A percentile compares a stretch with the other conserved stretches of the same genome.
Conservation (phyloP, 208 protist species). For the Wallacemonas collosoma region DNA sequence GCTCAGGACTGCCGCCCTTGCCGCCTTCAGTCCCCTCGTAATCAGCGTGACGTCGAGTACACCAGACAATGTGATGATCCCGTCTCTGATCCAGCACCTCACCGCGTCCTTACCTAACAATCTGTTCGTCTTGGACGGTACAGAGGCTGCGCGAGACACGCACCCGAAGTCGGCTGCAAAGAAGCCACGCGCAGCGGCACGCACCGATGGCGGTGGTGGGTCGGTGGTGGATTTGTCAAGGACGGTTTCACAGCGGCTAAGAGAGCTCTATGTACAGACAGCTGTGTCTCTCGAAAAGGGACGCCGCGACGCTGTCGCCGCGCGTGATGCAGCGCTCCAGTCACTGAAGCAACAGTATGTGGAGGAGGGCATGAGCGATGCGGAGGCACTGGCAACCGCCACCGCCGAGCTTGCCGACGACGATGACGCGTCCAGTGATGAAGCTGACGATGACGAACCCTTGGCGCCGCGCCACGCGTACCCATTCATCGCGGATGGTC, state of each 20-base stretch:
- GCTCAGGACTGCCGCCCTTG: slow-evolving; percentile 25
- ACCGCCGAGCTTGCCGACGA: slow-evolving; percentile 38
- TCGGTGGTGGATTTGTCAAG: slow-evolving; percentile 17
- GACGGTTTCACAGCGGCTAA: slow-evolving; percentile 16
- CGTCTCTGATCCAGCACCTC: slow-evolving; percentile 32
- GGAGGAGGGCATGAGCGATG: slow-evolving; percentile 70
- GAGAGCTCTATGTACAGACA: slow-evolving; percentile 55
- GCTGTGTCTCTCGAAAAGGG: slow-evolving; percentile 43
- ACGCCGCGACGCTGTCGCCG: slow-evolving; percentile 30
- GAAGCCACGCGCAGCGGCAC: slow-evolving; percentile 5
- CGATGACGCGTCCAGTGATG: slow-evolving; percentile 33
- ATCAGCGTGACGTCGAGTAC: slow-evolving; percentile 44
- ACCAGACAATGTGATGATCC: slow-evolving; percentile 33
- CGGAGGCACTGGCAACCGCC: slow-evolving; percentile 48
- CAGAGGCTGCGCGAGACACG: not conserved
- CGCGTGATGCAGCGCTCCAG: slow-evolving; percentile 29
- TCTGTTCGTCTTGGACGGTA: slow-evolving; percentile 37
- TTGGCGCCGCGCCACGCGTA: not conserved
- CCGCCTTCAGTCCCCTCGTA: slow-evolving; percentile 43
- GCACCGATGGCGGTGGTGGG: slow-evolving; percentile 8
- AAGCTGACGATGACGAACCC: slow-evolving; percentile 20
- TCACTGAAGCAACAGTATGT: slow-evolving; percentile 52
- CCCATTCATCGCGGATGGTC: not conserved
- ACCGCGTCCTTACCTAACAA: slow-evolving; percentile 3
- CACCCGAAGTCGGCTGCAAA: not conserved